Conservation (phyloP, 768 basidiomycete species). For the Termitomyces heimii region DNA sequence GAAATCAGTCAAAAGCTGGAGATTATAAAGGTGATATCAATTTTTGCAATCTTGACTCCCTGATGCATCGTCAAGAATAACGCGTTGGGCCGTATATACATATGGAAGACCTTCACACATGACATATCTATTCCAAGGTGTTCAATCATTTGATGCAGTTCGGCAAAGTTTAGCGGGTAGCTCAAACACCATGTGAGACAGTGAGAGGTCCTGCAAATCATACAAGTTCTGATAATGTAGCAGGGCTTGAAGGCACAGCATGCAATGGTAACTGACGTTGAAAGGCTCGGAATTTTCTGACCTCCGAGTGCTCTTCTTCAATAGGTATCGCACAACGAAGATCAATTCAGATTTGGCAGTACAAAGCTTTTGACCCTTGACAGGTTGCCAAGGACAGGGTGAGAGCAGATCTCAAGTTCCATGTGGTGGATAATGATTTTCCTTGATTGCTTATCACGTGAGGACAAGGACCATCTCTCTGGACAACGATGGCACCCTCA, state of each 20-base stretch:
- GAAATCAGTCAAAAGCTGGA: constrained; percentile 15
- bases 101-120: constrained; percentile 10
- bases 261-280: too few relatives aligned
- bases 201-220: too few relatives aligned
- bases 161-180: neutral
- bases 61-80: neutral
- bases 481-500: constrained; percentile 24
- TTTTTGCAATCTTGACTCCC: neutral
- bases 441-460: neutral
- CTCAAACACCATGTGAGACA: too few relatives aligned
- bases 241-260: neutral
- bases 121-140: neutral
- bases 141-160: constrained; percentile 6
- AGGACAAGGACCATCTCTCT: neutral
- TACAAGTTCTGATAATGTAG: too few relatives aligned
- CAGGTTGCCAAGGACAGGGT: neutral
- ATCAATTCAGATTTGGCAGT: too few relatives aligned
- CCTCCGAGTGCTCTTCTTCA: neutral
- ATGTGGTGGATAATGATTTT: neutral
- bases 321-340: too few relatives aligned
- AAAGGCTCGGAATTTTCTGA: neutral
- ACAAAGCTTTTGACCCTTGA: neutral
- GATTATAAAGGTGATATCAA: neutral
- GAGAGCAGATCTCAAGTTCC: neutral
- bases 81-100: neutral